These are phyloP conservation scores for Penicillium daleae DNA, from an alignment of 495 filamentous ascomycete genomes.

Conservation along the genomic window DNA sequence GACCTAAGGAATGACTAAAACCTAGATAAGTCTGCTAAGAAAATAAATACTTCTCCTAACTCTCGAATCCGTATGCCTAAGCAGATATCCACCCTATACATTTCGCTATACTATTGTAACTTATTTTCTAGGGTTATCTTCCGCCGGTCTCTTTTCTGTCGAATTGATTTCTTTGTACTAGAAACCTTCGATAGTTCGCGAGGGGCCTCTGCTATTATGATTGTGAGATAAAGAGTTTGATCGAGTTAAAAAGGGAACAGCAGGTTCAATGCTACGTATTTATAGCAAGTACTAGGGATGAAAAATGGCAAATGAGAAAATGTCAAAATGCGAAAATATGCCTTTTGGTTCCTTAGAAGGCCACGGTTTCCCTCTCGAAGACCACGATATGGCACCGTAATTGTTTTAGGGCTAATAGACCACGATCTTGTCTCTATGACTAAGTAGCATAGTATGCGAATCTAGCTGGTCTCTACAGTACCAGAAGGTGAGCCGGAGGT, in stretches of 20 bases:
- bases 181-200: background rate
- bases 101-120: background rate
- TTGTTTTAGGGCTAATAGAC: background rate
- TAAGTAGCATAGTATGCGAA: background rate
- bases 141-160: constrained; percentile 2
- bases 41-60: background rate
- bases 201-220: no score
- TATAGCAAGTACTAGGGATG: no score
- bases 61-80: no score
- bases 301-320: background rate
- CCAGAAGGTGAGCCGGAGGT: background rate
- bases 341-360: background rate
- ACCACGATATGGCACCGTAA: background rate
- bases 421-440: background rate
- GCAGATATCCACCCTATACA: no score
- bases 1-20: background rate
- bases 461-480: background rate
- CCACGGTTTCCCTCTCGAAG: background rate
- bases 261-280: no score
- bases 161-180: background rate
- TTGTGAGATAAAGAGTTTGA: no score
- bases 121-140: constrained; percentile 1
- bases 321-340: background rate
- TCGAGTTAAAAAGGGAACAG: no score
- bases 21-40: background rate